Percentiles rank a stretch among this genome's conserved stretches.
These are phyloP conservation scores for Phyllosticta citrichinensis DNA, from an alignment of 2,329 filamentous ascomycete species.

Conservation along the genomic window DNA sequence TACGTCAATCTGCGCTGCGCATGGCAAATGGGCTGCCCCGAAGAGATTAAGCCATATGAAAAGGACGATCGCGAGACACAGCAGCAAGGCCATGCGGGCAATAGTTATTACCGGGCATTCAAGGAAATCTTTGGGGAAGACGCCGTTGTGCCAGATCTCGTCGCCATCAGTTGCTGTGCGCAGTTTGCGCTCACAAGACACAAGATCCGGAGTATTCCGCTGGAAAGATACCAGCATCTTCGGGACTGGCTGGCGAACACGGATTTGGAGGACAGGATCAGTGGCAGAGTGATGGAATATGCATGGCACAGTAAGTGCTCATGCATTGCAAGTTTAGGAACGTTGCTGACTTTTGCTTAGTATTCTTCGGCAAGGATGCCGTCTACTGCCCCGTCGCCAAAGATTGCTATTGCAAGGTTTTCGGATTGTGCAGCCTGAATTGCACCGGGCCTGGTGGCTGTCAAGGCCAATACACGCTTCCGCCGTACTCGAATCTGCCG, in stretches of 20 bases:
- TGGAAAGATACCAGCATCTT: conserved; percentile 39
- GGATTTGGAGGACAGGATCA: conserved; percentile 37
- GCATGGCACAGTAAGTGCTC: conserved; percentile 46
- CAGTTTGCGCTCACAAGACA: conserved; percentile 44
- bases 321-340: not conserved
- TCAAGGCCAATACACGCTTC: conserved; percentile 48
- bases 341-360: conserved; percentile 13
- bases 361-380: conserved; percentile 27
- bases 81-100: conserved; percentile 37
- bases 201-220: conserved; percentile 36
- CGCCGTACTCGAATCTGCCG: conserved; percentile 48
- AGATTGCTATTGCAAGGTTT: conserved; percentile 58
- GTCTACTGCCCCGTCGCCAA: conserved; percentile 52
- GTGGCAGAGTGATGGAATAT: conserved; percentile 47
- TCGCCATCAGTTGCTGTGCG: conserved; percentile 45
- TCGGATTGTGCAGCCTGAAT: conserved; percentile 47
- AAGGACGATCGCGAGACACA: conserved; percentile 29
- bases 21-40: conserved; percentile 43
- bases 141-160: conserved; percentile 29
- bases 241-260: conserved; percentile 41
- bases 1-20: conserved; percentile 46
- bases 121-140: conserved; percentile 37
- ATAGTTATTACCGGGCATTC: conserved; percentile 40
- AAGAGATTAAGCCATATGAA: conserved; percentile 38
- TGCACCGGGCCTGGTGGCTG: conserved; percentile 39